phyloP scores from a whole-genome alignment of 257 asterid genomes.

The Datura wrightii region DNA sequence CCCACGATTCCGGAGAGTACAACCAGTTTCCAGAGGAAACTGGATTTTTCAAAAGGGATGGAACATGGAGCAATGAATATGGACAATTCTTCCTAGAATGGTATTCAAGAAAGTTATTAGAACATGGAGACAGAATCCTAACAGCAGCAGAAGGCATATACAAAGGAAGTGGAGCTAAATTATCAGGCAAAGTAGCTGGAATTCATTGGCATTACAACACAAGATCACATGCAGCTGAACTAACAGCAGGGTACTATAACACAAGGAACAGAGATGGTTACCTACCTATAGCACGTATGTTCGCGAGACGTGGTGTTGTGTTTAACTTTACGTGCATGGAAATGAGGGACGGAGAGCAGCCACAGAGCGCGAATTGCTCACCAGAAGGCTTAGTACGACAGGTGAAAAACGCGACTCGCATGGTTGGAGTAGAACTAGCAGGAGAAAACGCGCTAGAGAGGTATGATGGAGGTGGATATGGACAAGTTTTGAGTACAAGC shows the following conservation, averaged over 20 bases:
- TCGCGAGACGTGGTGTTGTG: slow-evolving; percentile 67
- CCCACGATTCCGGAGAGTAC: slow-evolving; percentile 83
- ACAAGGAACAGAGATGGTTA: slow-evolving; percentile 80
- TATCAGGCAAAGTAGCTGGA: slow-evolving; percentile 94
- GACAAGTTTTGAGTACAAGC: slow-evolving; percentile 71
- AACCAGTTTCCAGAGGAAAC: slow-evolving; percentile 83
- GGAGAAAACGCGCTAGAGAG: slow-evolving; percentile 98
- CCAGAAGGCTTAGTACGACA: slow-evolving; percentile 91
- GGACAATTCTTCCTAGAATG: slow-evolving; percentile 84
- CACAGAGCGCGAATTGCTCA: slow-evolving; percentile 68
- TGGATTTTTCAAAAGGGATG: slow-evolving; percentile 74
- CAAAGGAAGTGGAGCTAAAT: slow-evolving; percentile 68
- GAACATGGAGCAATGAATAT: slow-evolving; percentile 81
- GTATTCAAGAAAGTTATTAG: slow-evolving; percentile 74
- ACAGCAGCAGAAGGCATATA: slow-evolving; percentile 66
- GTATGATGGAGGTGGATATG: slow-evolving; percentile 74
- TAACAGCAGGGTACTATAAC: slow-evolving; percentile 93
- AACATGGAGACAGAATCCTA: slow-evolving; percentile 83
- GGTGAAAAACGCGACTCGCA: slow-evolving; percentile 71
- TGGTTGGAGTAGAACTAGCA: slow-evolving; percentile 67
- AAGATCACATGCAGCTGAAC: slow-evolving; percentile 88
- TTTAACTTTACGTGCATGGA: slow-evolving; percentile 96
- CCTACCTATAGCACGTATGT: slow-evolving; percentile 79
- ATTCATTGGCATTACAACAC: slow-evolving; percentile 92
- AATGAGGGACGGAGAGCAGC: slow-evolving; percentile 88